Evolutionary conservation across 208 protist species (phyloP), one percentile per base, ranked within the genome.

Genomic region (Leishmania amazonensis): DNA sequence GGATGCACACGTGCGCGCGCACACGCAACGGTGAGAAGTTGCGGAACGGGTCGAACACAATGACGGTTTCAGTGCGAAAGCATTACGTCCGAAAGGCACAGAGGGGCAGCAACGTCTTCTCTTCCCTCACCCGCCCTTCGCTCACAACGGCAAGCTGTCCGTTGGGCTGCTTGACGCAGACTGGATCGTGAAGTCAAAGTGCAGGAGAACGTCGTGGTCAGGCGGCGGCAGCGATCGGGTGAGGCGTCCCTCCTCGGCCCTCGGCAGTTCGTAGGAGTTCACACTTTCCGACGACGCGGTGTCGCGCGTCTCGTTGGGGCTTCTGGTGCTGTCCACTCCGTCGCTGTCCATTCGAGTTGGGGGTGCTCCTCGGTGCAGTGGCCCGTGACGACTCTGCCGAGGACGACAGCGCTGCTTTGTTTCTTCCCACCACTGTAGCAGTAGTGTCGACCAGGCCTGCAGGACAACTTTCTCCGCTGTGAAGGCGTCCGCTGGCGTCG

Each of bases 391-490:
- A 45, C 71, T 78, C 45, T 76, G 76, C 28, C 81, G 76, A 15
- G 81, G 68, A 40, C 70, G 76, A 13, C 75, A 76, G 42, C 76
- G 76, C 54, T 54, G 81, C 81, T 85, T 85, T 38, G 81, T 85
- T 71, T 81, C 81, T 42, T 85, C 71, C 81, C 81, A 85, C 81
- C 81, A 85, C 65, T 80, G 75, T 31, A 78, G 15, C 45, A 65
- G 76, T 28, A 85, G 68, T 28, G 65, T 42, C 71, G 81, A 85
- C 81, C 81, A 85, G 60, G 72, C 71, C 81, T 78, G 57, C 58
- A 85, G 71, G 58, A 75, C 60, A n/a, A 74, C 51, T 75, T 85
- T 76, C 35, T 85, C 76, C 4, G 8, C 4, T 24, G 19, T 17
- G 1, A 77, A 17, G 31, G 58, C 57, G 58, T 78, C 45, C 58